Evolutionary conservation across 176 grass and related monocot species (phyloP).

Genomic region (Saccharum officinarum): DNA sequence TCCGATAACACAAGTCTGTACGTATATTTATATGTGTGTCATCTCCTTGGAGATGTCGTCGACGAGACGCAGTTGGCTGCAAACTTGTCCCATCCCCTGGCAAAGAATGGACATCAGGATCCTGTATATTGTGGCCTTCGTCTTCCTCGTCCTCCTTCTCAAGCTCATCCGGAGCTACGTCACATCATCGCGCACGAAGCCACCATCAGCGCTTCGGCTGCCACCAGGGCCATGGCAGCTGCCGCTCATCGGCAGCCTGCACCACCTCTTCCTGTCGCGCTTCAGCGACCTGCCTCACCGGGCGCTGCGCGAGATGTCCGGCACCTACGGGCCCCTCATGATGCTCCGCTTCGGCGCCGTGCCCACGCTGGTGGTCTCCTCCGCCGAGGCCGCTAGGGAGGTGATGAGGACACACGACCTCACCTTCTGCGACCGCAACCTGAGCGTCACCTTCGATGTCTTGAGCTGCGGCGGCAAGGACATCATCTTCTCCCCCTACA

Average conservation of each 20-base stretch:
- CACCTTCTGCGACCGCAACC: conserved; percentile 25
- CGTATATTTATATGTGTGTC: not conserved
- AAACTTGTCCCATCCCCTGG: not conserved
- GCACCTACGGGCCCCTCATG: conserved; percentile 15
- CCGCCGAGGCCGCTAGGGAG: conserved; percentile 42
- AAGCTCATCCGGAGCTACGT: conserved; percentile 1
- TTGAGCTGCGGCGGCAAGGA: conserved; percentile 15
- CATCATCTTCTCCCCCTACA: conserved; percentile 43
- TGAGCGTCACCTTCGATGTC: conserved; percentile 22
- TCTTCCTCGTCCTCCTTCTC: not conserved
- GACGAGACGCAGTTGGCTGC: not conserved
- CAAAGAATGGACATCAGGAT: conserved; percentile 7
- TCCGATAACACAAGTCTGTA: too few species aligned
- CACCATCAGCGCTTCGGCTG: not conserved
- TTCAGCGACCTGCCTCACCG: conserved; percentile 35
- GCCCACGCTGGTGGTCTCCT: conserved; percentile 39
- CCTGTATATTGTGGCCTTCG: not conserved
- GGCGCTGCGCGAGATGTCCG: conserved; percentile 33
- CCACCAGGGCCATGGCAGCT: conserved; percentile 47
- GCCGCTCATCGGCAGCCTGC: conserved; percentile 47
- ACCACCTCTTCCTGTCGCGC: conserved; percentile 38
- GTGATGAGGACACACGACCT: conserved; percentile 46
- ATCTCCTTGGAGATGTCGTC: not conserved
- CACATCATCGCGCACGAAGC: not conserved
- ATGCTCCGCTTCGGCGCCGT: conserved; percentile 44